These are phyloP conservation scores for Candida bentonensis DNA, from an alignment of 805 yeast species.

Conservation along the genomic window DNA sequence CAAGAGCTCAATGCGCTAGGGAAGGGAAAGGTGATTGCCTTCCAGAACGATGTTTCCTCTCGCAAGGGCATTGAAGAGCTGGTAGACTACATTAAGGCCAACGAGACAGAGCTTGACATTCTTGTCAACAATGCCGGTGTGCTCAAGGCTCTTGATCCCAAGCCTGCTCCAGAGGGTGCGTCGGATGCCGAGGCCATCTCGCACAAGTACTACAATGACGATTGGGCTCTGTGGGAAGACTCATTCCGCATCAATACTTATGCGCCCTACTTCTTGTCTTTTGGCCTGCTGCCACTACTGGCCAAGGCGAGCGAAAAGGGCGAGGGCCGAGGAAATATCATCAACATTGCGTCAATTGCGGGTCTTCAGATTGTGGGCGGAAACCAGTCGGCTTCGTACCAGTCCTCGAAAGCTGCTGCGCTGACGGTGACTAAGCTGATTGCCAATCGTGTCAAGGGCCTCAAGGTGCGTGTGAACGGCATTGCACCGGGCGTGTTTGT, in stretches of 20 bases:
- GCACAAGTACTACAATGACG: conserved; percentile 4
- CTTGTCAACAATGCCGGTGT: conserved; percentile 25
- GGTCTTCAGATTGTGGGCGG: conserved; percentile 24
- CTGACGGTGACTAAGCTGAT: conserved; percentile 40
- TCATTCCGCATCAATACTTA: conserved; percentile 5
- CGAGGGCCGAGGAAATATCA: conserved; percentile 38
- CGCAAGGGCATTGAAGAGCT: conserved; percentile 6
- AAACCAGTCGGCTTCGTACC: conserved; percentile 37
- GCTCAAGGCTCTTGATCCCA: neutral
- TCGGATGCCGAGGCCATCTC: conserved; percentile 4
- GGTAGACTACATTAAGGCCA: conserved; percentile 4
- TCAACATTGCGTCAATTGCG: conserved; percentile 43
- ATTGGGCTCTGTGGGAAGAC: conserved; percentile 7
- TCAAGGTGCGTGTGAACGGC: conserved; percentile 44
- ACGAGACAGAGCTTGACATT: conserved; percentile 15
- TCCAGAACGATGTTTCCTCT: conserved; percentile 7
- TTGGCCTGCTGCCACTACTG: conserved; percentile 8
- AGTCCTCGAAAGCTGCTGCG: conserved; percentile 47
- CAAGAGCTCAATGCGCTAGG: conserved; percentile 6
- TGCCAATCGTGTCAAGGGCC: conserved; percentile 39
- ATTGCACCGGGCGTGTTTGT: conserved; percentile 53
- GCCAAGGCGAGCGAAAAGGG: conserved; percentile 14
- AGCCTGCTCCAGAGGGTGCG: neutral
- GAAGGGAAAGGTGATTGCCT: conserved; percentile 7
- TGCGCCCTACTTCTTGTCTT: conserved; percentile 8